Evolutionary conservation across 495 filamentous ascomycete genomes (phyloP).

Genomic region (Stereocaulon alpinum): DNA sequence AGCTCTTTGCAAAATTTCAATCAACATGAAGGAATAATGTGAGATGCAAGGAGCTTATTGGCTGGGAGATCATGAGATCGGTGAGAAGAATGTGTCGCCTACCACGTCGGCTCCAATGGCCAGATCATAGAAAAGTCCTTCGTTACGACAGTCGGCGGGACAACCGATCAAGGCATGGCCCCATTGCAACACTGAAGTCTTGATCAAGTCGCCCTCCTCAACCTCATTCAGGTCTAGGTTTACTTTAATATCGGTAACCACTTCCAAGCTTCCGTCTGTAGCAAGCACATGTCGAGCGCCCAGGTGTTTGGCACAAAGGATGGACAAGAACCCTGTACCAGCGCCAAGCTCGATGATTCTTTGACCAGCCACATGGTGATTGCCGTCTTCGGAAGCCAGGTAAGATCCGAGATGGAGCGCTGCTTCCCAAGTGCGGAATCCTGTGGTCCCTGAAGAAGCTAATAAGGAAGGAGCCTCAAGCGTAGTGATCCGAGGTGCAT

Average conservation of each 20-base stretch:
- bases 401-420: slow-evolving; percentile 75
- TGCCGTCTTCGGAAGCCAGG: slow-evolving; percentile 40
- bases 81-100: slow-evolving; percentile 6
- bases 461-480: slow-evolving; percentile 68
- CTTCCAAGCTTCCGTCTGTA: slow-evolving; percentile 69
- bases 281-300: slow-evolving; percentile 51
- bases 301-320: slow-evolving; percentile 69
- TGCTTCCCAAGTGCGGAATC: slow-evolving; percentile 88
- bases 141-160: slow-evolving; percentile 22
- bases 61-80: not conserved
- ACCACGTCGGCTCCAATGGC: slow-evolving; percentile 37
- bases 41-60: not conserved
- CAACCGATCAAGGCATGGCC: slow-evolving; percentile 35
- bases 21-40: no score
- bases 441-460: slow-evolving; percentile 67
- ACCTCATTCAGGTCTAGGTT: slow-evolving; percentile 60
- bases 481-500: slow-evolving; percentile 37
- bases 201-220: slow-evolving; percentile 33
- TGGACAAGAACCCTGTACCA: slow-evolving; percentile 76
- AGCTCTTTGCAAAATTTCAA: not conserved
- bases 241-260: slow-evolving; percentile 57
- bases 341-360: slow-evolving; percentile 77
- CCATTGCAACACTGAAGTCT: slow-evolving; percentile 49
- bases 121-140: slow-evolving; percentile 24
- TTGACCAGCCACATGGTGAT: slow-evolving; percentile 40